Evolutionary conservation across 2,329 filamentous ascomycete species (phyloP), one percentile per base, ranked within the genome.

Genomic region (Epichloe gansuensis): DNA sequence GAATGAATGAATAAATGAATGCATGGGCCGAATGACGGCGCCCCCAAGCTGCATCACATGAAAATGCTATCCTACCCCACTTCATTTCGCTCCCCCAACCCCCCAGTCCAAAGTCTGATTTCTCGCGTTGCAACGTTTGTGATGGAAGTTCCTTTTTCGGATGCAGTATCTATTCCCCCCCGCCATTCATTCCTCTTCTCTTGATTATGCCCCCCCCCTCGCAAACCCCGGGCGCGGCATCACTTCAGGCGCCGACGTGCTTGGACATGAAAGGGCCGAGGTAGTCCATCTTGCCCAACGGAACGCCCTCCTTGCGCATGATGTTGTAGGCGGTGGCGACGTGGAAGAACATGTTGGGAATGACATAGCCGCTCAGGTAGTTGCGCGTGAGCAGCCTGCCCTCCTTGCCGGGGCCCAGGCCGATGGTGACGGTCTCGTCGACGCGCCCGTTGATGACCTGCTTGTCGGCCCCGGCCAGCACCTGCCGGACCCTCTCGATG

Each of bases 341-440:
- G 61, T 86, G 83, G 66, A 86, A 87, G 68, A 73, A 83, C 58
- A 84, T 65, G 60, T 85, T 83, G 23, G 82, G 80, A 43, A 81
- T 51, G 4, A 66, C 71, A 62, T 74, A 79, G 3, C 66, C 65
- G 41, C 65, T 60, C 23, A 77, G 60, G 60, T 78, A 84, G 2
- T 68, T 64, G 45, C 57, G 34, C 47, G 57, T 61, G 38, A 57
- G 53, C 47, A 67, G 50, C 41, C 60, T 39, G 35, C 53, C 60
- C n/a, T 49, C 55, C 54, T 61, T 64, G 38, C 56, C 55, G 17
- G 61, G 57, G 2, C 67, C 68, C 5, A 70, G n/a, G 3, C 56
- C 60, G 4, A 69, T 49, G 21, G 56, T 52, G n/a, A 71, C 60
- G 4, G 45, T 55, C 40, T 63, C 60, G 15, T 52, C 56, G 49